These are phyloP conservation scores for Phytophthora agathidicida DNA, from an alignment of 352 stramenopile species.

Conservation along the genomic window DNA sequence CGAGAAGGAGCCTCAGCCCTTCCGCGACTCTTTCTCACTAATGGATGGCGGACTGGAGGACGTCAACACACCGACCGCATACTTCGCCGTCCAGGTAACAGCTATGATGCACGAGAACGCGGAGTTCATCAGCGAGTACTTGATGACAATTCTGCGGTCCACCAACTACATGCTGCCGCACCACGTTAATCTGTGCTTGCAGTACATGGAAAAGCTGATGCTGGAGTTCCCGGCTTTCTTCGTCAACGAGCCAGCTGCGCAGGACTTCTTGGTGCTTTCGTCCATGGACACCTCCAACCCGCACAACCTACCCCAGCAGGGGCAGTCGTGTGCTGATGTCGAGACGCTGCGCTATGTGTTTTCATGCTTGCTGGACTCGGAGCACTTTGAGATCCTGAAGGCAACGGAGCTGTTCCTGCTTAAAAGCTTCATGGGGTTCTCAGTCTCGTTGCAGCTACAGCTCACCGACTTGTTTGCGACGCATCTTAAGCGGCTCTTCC, in stretches of 20 bases:
- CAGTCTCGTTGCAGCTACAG: slow-evolving; percentile 56
- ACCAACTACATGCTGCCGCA: slow-evolving; percentile 77
- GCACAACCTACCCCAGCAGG: slow-evolving; percentile 17
- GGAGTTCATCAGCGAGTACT: slow-evolving; percentile 57
- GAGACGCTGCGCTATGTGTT: slow-evolving; percentile 59
- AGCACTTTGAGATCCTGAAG: slow-evolving; percentile 81
- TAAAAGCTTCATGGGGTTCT: slow-evolving; percentile 62
- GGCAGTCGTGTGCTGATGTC: slow-evolving; percentile 35
- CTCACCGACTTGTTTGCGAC: slow-evolving; percentile 53
- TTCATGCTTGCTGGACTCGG: slow-evolving; percentile 61
- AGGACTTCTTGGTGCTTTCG: slow-evolving; percentile 24
- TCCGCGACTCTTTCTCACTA: slow-evolving; percentile 50
- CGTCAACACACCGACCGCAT: slow-evolving; percentile 32
- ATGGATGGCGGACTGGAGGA: slow-evolving; percentile 34
- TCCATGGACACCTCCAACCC: slow-evolving; percentile 19
- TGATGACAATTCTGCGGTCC: slow-evolving; percentile 61
- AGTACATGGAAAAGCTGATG: slow-evolving; percentile 70
- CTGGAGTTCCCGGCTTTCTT: slow-evolving; percentile 71
- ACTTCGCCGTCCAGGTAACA: slow-evolving; percentile 67
- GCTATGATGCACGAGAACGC: slow-evolving; percentile 56
- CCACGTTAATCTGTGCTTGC: slow-evolving; percentile 70
- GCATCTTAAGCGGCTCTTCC: slow-evolving; percentile 69
- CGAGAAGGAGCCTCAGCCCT: slow-evolving; percentile 33
- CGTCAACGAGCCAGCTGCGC: slow-evolving; percentile 31
- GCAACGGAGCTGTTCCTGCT: slow-evolving; percentile 70